phyloP scores from a whole-genome alignment of 176 grass and related monocot species.

The Panicum miliaceum region DNA sequence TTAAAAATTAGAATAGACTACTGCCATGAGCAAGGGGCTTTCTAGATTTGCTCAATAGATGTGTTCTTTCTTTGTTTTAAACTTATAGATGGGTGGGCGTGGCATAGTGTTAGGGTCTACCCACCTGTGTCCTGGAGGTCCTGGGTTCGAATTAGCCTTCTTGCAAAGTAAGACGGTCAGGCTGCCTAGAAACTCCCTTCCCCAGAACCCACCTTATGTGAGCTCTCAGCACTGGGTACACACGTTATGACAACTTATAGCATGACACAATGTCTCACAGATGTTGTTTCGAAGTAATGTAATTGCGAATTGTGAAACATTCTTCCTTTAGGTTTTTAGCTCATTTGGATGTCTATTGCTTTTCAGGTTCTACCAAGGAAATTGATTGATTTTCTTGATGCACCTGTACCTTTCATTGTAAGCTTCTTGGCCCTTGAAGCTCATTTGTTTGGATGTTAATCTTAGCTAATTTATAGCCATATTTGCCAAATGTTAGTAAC shows the following conservation, averaged over 20 bases:
- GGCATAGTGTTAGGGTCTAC: background rate
- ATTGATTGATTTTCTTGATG: constrained; percentile 93
- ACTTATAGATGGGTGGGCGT: background rate
- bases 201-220: background rate
- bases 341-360: constrained; percentile 36
- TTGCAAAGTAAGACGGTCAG: background rate
- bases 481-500: constrained; percentile 29
- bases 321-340: background rate
- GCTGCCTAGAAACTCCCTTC: background rate
- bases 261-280: background rate
- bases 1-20: constrained; percentile 21
- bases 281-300: constrained; percentile 15
- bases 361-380: constrained; percentile 87
- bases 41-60: background rate
- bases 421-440: constrained; percentile 42
- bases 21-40: constrained; percentile 6
- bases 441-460: constrained; percentile 33
- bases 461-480: constrained; percentile 10
- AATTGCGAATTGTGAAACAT: constrained; percentile 7
- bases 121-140: background rate
- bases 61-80: constrained; percentile 12
- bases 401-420: constrained; percentile 98
- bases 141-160: background rate
- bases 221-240: background rate
- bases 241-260: background rate